Percentiles rank a stretch among this genome's conserved stretches.
Conservation (phyloP, 78 protist genomes). For the Capsaspora owczarzaki region DNA sequence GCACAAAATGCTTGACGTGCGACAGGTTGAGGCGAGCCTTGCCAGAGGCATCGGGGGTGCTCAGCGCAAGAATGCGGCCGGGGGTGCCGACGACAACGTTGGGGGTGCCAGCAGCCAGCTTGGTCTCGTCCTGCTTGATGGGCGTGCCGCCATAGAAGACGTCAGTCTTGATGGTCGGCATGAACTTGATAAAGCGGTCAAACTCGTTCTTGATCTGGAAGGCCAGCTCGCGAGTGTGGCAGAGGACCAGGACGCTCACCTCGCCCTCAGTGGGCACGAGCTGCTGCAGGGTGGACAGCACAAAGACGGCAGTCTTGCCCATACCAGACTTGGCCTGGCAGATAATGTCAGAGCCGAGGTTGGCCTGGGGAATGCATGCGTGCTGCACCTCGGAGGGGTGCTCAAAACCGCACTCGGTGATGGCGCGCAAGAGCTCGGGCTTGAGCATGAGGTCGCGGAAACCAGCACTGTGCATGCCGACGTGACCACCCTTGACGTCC, state of each 20-base stretch:
- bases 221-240: conserved; percentile 98
- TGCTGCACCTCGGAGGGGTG: conserved; percentile 98
- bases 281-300: conserved; percentile 85
- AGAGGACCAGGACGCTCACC: conserved; percentile 68
- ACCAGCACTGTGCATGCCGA: conserved; percentile 65
- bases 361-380: conserved; percentile 92
- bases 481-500: conserved; percentile 27
- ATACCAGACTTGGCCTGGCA: conserved; percentile 97
- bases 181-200: conserved; percentile 83
- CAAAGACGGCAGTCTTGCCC: conserved; percentile 99
- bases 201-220: conserved; percentile 91
- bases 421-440: conserved; percentile 89
- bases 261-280: conserved; percentile 43
- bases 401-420: conserved; percentile 95
- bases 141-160: conserved; percentile 94
- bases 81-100: conserved; percentile 97
- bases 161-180: conserved; percentile 59
- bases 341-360: conserved; percentile 87
- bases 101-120: conserved; percentile 66
- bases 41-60: conserved; percentile 21
- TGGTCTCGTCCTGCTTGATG: conserved; percentile 28
- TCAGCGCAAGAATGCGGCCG: conserved; percentile 82
- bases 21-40: conserved; percentile 46
- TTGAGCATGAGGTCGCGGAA: conserved; percentile 94
- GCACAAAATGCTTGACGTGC: conserved; percentile 84